A percentile compares a stretch with the other conserved stretches of the same genome.
phyloP scores from a whole-genome alignment of 306 rosid genomes.

The Begonia peltatifolia region DNA sequence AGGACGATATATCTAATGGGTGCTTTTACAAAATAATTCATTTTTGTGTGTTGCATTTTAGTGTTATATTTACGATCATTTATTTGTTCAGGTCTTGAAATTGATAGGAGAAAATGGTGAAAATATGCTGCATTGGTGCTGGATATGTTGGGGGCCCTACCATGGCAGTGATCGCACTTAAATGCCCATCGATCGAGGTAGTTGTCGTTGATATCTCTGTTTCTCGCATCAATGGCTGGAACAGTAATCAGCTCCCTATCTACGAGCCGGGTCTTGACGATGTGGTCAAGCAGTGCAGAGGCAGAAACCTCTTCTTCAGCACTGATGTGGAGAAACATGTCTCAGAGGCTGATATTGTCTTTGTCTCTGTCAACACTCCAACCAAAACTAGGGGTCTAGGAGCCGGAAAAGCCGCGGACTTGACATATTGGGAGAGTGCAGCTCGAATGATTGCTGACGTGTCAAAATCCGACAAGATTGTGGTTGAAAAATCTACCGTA shows the following conservation, averaged over 20 bases:
- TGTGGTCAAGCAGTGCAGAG: conserved; percentile 66
- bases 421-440: conserved; percentile 95
- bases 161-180: conserved; percentile 93
- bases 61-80: conserved; percentile 12
- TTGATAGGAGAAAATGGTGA: conserved; percentile 62
- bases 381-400: conserved; percentile 86
- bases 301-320: conserved; percentile 95
- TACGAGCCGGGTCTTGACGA: conserved; percentile 92
- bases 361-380: conserved; percentile 90
- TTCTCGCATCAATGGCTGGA: conserved; percentile 81
- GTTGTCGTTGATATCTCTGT: conserved; percentile 84
- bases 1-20: too few species aligned
- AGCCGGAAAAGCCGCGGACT: conserved; percentile 91
- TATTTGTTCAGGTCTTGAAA: conserved; percentile 26
- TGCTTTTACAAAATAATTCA: too few species aligned
- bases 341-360: conserved; percentile 76
- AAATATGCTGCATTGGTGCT: conserved; percentile 99
- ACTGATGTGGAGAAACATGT: conserved; percentile 82
- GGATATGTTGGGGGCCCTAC: conserved; percentile 99
- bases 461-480: conserved; percentile 79
- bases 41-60: too few species aligned
- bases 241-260: conserved; percentile 89
- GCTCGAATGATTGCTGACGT: conserved; percentile 96
- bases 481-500: conserved; percentile 91
- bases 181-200: conserved; percentile 77